Base-by-base conservation (phyloP, 176 grass and related monocot species). In the Puccinellia tenuiflora region DNA sequence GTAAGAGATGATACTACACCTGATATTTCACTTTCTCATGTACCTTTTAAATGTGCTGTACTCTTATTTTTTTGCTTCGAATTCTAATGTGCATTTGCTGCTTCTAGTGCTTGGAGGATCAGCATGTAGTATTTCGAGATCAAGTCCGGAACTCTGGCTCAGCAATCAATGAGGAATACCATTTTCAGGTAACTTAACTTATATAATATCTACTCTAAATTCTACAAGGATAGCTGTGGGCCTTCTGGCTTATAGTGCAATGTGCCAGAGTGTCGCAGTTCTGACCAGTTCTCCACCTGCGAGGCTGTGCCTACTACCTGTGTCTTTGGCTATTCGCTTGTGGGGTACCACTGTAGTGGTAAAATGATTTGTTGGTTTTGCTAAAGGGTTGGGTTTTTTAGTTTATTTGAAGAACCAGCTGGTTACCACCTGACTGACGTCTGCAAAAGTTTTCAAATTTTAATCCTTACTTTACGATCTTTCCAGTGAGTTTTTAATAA, bases 81-180 rank as follows among this genome's bases (percentile, higher is more conserved):
- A 74, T 68, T 79, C 54, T 85, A 68, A 85, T 73, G 78, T 69
- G 50, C 17, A 46, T 76, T 18, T 73, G 7, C 63, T 61, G 38
- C 42, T 67, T 83, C 38, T 79, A 93, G 91, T 93, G 91, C 75
- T 79, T 90, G 77, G 91, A 93, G 78, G 91, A 89, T 48, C 88
- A 85, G 29, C 67, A 68, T 79, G 68, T 93, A 71, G 67, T 93
- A 26, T 88, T 93, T 81, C 88, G 51, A n/a, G 85, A 88, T 90
- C 81, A 90, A 88, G 59, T 79, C 2, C 77, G 2, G 61, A 85
- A 45, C 69, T 82, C 91, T 78, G 62, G 43, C 78, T 78, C 73
- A 30, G 75, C 73, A 43, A 80, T 33, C 68, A 90, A 76, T 52
- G 85, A 72, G 65, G 88, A 93, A 87, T 90, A 85, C 52, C 85